Evolutionary conservation across 768 basidiomycete species (phyloP).

Genomic region (Naganishia vaughanmartiniae): DNA sequence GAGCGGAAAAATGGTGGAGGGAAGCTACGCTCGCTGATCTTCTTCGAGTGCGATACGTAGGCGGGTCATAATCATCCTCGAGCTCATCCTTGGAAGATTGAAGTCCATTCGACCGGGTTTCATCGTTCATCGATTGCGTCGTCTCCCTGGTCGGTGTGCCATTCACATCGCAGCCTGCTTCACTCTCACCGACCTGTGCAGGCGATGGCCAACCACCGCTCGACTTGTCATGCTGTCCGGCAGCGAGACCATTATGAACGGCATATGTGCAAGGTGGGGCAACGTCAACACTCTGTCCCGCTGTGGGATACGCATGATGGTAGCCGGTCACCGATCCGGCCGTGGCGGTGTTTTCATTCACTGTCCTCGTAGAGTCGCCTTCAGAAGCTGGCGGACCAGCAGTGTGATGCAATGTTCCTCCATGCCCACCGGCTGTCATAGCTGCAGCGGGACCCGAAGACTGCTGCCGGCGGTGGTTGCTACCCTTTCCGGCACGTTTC

Average conservation of each 20-base stretch:
- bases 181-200: too few species aligned
- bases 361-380: neutral
- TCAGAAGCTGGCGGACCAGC: neutral
- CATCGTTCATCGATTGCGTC: neutral
- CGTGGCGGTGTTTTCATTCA: neutral
- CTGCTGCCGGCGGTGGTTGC: conserved; percentile 13
- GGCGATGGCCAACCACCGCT: too few species aligned
- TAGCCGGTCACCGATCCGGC: neutral
- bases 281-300: neutral
- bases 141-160: neutral
- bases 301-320: neutral
- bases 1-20: conserved; percentile 12
- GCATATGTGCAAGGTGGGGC: neutral
- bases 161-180: too few species aligned
- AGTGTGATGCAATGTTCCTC: neutral
- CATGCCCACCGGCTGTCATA: neutral
- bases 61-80: conserved; percentile 13
- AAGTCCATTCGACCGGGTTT: neutral
- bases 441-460: conserved; percentile 6
- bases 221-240: too few species aligned
- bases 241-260: neutral
- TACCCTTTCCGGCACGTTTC: conserved; percentile 7
- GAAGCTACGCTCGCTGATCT: conserved; percentile 12
- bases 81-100: neutral
- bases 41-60: conserved; percentile 16